A percentile compares a stretch with the other conserved stretches of the same genome.
These are phyloP conservation scores for Citrus glauca DNA, from an alignment of 345 rosid genomes.

Conservation along the genomic window DNA sequence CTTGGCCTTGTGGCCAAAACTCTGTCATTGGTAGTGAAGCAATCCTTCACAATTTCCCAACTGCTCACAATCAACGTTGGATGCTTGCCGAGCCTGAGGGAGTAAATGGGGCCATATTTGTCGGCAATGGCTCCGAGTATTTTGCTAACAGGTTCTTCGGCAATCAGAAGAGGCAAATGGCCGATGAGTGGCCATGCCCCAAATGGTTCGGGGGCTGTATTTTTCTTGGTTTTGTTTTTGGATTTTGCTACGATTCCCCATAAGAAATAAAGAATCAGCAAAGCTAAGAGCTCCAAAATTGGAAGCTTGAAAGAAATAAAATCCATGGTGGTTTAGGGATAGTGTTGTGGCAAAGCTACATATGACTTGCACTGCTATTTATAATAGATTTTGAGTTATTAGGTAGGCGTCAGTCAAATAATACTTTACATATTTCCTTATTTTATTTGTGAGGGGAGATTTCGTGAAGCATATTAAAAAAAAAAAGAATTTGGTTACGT, in stretches of 20 bases:
- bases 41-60: conserved; percentile 40
- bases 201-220: conserved; percentile 37
- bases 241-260: conserved; percentile 2
- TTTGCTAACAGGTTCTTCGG: conserved; percentile 31
- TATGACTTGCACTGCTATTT: too few species aligned
- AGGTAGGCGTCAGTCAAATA: too few species aligned
- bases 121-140: conserved; percentile 51
- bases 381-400: too few species aligned
- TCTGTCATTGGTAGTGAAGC: conserved; percentile 52
- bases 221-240: not conserved
- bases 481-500: too few species aligned
- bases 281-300: not conserved
- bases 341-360: too few species aligned
- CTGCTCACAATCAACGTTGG: conserved; percentile 41
- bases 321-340: conserved; percentile 1
- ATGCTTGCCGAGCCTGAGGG: conserved; percentile 46
- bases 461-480: too few species aligned
- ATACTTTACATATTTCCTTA: too few species aligned
- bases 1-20: conserved; percentile 49
- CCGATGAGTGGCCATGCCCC: conserved; percentile 66
- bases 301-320: not conserved
- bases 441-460: too few species aligned
- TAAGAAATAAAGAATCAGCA: conserved; percentile 1
- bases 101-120: conserved; percentile 47
- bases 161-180: conserved; percentile 51